Base-by-base conservation (phyloP, 495 filamentous ascomycete genomes). In the Talaromyces trachyspermus region DNA sequence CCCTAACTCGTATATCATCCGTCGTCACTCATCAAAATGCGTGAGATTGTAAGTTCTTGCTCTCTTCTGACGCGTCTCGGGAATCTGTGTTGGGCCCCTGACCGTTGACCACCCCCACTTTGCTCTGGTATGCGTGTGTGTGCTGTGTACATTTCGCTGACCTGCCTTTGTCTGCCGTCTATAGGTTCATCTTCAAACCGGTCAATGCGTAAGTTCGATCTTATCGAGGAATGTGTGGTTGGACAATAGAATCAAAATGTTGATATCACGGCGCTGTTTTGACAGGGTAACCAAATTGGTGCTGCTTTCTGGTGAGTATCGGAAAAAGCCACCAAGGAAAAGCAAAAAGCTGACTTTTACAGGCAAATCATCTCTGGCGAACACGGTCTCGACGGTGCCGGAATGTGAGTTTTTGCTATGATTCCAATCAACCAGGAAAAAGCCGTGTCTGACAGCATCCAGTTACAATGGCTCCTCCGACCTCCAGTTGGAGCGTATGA, bases 401-500 rank as follows among this genome's bases (percentile, higher is more conserved):
- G 92, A 63, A 77, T 86, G 86, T 90, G 76, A 78, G 85, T 81
- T 46, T 30, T 40, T 4, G 12, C 24, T n/a, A n/a, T n/a, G 19
- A 25, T 18, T 29, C 10, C 6, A 27, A 9, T 19, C 9, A 29
- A 19, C 12, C 32, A 15, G 20, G 12, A 23, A 6, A 23, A 24
- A 24, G 10, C 17, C 3, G 19, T 27, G 12, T 24, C 44, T 25
- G 25, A 43, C 45, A 19, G 40, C 61, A 67, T 52, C 66, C 57
- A 97, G 91, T 49, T 97, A 96, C 80, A 91, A 90, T 71, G 92
- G 94, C 60, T 86, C 88, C 54, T 96, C 91, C 44, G 92, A 97
- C 72, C 89, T 99, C 65, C 92, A 99, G 79, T 79, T 96, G 51
- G 92, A 99, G 84, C 91, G 92, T 63, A 95, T 99, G 91, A 99